These are phyloP conservation scores for Protomyces gravidus DNA, from an alignment of 1,139 yeast genomes.

Conservation along the genomic window DNA sequence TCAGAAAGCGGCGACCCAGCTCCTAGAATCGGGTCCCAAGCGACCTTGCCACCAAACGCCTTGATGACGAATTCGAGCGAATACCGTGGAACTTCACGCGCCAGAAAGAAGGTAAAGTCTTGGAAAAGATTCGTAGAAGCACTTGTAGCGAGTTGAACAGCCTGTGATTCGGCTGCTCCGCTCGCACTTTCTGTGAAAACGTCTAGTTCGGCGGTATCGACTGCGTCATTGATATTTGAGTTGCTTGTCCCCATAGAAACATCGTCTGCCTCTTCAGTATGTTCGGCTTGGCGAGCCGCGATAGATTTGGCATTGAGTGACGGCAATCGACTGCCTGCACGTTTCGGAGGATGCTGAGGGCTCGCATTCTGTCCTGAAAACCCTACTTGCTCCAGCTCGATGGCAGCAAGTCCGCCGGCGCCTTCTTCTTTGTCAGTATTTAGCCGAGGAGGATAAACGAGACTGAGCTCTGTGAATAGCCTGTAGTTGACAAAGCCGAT, in stretches of 20 bases:
- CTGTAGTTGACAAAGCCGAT: constrained; percentile 81
- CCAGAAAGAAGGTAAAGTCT: constrained; percentile 74
- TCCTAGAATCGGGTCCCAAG: constrained; percentile 84
- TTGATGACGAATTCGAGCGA: constrained; percentile 81
- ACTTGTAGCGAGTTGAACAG: constrained; percentile 71
- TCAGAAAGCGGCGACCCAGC: constrained; percentile 42
- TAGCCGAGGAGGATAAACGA: constrained; percentile 87
- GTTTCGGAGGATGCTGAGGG: constrained; percentile 4
- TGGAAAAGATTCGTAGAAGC: constrained; percentile 62
- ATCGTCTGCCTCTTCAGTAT: constrained; percentile 52
- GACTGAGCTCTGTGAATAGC: constrained; percentile 75
- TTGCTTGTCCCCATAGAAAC: background rate
- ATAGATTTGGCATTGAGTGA: constrained; percentile 36
- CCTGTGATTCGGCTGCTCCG: constrained; percentile 52
- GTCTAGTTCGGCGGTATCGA: constrained; percentile 45
- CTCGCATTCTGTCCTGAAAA: constrained; percentile 26
- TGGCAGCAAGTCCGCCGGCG: constrained; percentile 84
- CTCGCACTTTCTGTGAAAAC: constrained; percentile 54
- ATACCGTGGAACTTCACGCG: constrained; percentile 94
- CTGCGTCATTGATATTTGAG: constrained; percentile 38
- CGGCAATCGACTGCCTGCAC: background rate
- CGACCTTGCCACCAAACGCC: constrained; percentile 80
- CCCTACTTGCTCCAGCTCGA: constrained; percentile 53
- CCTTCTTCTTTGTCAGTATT: constrained; percentile 69
- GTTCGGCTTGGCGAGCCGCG: constrained; percentile 25